phyloP scores from a whole-genome alignment of 225 moss, liverwort and hornwort genomes.

The Lunularia cruciata region DNA sequence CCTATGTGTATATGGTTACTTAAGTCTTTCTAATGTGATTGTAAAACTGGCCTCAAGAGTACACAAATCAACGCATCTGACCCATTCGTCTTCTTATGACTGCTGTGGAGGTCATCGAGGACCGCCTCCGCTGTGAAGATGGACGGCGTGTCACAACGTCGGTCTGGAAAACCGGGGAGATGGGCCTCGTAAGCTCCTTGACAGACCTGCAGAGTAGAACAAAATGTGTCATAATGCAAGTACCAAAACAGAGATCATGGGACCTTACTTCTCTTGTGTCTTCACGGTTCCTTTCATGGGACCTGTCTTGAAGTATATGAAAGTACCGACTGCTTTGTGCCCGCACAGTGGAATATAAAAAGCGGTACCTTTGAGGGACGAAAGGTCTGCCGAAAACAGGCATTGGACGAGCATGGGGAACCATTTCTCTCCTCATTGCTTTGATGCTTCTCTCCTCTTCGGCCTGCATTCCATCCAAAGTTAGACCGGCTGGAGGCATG shows the following conservation, averaged over 20 bases:
- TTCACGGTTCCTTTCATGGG: too few species aligned
- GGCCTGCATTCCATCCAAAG: conserved; percentile 38
- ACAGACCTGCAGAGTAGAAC: conserved; percentile 69
- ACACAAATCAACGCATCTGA: conserved; percentile 38
- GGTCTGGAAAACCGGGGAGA: conserved; percentile 58
- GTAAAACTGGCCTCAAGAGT: neutral
- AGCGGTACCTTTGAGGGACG: conserved; percentile 58
- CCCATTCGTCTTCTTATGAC: conserved; percentile 38
- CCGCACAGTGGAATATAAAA: too few species aligned
- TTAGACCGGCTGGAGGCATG: neutral
- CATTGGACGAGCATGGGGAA: conserved; percentile 76
- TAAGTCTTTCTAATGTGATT: neutral
- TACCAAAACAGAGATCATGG: too few species aligned
- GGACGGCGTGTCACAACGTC: conserved; percentile 30
- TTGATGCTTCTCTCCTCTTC: conserved; percentile 87
- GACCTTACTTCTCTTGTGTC: too few species aligned
- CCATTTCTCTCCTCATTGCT: conserved; percentile 84
- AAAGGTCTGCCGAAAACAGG: conserved; percentile 63
- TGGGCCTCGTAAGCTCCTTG: conserved; percentile 71
- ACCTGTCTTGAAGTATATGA: too few species aligned
- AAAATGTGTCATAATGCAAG: neutral
- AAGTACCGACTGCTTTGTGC: too few species aligned
- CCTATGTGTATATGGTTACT: neutral
- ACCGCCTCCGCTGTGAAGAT: conserved; percentile 34
- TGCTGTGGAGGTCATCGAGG: conserved; percentile 33